Evolutionary conservation across 352 stramenopile genomes (phyloP).

Genomic region (Thraustochytrium striatum): DNA sequence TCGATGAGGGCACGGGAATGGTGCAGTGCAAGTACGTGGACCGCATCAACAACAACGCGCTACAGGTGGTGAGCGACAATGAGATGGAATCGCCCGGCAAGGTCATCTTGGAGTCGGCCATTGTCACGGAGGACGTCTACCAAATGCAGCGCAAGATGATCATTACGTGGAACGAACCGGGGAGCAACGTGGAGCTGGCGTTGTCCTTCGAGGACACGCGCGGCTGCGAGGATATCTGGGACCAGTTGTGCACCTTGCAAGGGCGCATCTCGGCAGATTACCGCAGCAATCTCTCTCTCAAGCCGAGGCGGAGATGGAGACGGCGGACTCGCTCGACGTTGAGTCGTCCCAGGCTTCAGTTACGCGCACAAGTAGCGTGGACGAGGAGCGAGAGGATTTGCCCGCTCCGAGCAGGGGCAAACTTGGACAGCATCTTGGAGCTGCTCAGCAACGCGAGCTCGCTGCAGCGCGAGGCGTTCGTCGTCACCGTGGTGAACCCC

Average conservation of each 20-base stretch:
- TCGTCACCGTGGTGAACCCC: too few relatives aligned
- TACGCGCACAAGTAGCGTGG: neutral
- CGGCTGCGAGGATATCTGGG: conserved; percentile 49
- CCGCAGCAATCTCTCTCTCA: neutral
- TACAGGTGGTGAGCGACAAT: conserved; percentile 53
- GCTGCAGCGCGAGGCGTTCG: conserved; percentile 9
- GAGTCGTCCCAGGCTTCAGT: neutral
- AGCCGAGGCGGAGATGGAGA: neutral
- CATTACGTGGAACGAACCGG: conserved; percentile 68
- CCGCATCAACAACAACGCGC: conserved; percentile 49
- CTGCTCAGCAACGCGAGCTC: conserved; percentile 3
- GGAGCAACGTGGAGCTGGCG: conserved; percentile 53
- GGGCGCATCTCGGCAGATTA: conserved; percentile 33
- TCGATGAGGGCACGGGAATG: conserved; percentile 71
- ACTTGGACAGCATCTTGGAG: conserved; percentile 31
- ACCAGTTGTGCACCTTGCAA: conserved; percentile 38
- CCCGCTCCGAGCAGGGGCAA: neutral
- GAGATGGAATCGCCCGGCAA: conserved; percentile 51
- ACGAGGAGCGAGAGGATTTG: conserved; percentile 5
- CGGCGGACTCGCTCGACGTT: neutral
- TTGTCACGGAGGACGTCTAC: conserved; percentile 71
- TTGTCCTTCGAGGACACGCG: conserved; percentile 55
- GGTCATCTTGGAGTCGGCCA: conserved; percentile 49
- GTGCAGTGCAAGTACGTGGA: conserved; percentile 60
- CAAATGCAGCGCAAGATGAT: conserved; percentile 77